Percentiles rank a stretch among this genome's conserved stretches.
phyloP scores from a whole-genome alignment of 805 yeast species.

The Candida caryicola region DNA sequence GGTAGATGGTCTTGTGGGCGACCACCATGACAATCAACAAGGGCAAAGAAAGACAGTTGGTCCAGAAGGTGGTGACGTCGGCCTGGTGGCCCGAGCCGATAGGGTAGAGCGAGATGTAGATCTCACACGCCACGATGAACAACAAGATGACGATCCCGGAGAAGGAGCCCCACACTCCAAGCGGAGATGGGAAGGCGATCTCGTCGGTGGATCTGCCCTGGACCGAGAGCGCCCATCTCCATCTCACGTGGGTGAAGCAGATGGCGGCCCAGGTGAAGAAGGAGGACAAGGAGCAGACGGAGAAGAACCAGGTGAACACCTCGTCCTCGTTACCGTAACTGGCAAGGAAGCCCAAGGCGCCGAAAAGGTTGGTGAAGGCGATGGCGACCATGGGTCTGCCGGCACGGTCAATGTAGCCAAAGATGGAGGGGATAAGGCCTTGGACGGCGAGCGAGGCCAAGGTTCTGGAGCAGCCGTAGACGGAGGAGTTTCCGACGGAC shows the following conservation, averaged over 20 bases:
- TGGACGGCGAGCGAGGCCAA: constrained; percentile 66
- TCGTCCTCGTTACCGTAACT: constrained; percentile 27
- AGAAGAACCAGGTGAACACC: constrained; percentile 42
- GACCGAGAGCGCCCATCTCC: constrained; percentile 35
- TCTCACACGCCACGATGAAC: constrained; percentile 34
- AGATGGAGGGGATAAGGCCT: constrained; percentile 59
- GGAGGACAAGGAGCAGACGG: constrained; percentile 40
- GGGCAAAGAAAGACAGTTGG: constrained; percentile 44
- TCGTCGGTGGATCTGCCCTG: constrained; percentile 36
- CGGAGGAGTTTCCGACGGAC: constrained; percentile 75
- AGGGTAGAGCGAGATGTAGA: constrained; percentile 42
- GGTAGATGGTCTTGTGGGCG: constrained; percentile 37
- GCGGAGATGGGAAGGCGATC: constrained; percentile 30
- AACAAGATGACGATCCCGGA: constrained; percentile 30
- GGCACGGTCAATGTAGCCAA: constrained; percentile 38
- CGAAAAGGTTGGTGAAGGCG: constrained; percentile 30
- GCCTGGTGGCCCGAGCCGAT: constrained; percentile 26
- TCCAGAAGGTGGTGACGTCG: constrained; percentile 43
- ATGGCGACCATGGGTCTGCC: constrained; percentile 45
- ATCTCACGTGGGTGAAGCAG: constrained; percentile 39
- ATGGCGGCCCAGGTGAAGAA: constrained; percentile 43
- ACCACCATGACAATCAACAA: constrained; percentile 42
- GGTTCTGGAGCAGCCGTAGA: constrained; percentile 71
- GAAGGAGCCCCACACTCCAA: constrained; percentile 38
- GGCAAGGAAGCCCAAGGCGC: constrained; percentile 39